A percentile compares a stretch with the other conserved stretches of the same genome.
These are phyloP conservation scores for Suillus plorans DNA, from an alignment of 768 basidiomycete genomes.

Conservation along the genomic window DNA sequence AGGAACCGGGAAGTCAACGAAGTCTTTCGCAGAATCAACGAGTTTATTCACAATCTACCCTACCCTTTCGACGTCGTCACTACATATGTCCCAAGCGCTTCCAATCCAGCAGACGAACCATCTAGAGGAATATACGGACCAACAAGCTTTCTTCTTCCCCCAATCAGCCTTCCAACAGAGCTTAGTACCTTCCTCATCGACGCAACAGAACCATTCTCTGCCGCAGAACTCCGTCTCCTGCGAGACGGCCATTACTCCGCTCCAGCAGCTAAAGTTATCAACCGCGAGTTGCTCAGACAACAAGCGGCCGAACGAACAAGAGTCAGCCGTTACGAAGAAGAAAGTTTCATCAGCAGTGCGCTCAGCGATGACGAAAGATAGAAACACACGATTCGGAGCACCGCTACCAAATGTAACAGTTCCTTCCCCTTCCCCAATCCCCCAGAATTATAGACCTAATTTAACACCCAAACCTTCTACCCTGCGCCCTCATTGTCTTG, in stretches of 20 bases:
- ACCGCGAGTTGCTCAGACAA: background rate
- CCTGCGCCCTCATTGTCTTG: slow-evolving; percentile 27
- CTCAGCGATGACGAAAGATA: background rate
- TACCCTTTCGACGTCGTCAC: slow-evolving; percentile 3
- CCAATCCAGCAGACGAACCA: slow-evolving; percentile 11
- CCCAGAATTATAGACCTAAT: slow-evolving; percentile 5
- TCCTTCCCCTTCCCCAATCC: background rate
- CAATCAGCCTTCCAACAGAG: slow-evolving; percentile 10
- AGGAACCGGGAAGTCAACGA: slow-evolving; percentile 25
- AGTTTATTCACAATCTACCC: background rate
- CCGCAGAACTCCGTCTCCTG: background rate
- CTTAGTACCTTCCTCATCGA: slow-evolving; percentile 13
- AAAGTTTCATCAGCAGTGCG: background rate
- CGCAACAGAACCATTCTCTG: background rate
- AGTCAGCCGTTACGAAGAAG: background rate
- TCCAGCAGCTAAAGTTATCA: slow-evolving; percentile 4
- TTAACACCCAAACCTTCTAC: slow-evolving; percentile 18
- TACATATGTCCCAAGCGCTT: slow-evolving; percentile 8
- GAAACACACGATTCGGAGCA: background rate
- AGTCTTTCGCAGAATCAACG: slow-evolving; percentile 28
- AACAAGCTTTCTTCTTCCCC: slow-evolving; percentile 13
- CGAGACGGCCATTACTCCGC: background rate
- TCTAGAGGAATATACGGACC: slow-evolving; percentile 9
- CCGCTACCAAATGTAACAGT: background rate
- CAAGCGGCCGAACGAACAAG: background rate